These are phyloP conservation scores for Wickerhamomyces bisporus DNA, from an alignment of 805 yeast species.

Conservation along the genomic window DNA sequence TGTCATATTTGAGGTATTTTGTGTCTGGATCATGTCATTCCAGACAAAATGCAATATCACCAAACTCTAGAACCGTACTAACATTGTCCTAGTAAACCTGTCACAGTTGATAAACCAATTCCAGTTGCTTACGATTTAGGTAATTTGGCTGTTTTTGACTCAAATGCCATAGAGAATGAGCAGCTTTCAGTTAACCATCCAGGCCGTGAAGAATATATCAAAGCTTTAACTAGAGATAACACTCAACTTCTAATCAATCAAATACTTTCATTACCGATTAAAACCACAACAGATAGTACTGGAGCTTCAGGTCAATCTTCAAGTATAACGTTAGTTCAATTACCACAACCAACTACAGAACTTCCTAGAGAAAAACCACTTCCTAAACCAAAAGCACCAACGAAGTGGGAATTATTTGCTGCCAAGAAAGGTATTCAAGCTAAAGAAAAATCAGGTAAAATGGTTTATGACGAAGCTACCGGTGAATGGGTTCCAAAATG, in stretches of 20 bases:
- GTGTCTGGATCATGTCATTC: no score
- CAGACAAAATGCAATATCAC: no score
- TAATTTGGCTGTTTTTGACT: slow-evolving; percentile 82
- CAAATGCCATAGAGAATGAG: slow-evolving; percentile 72
- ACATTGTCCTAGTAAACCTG: slow-evolving; percentile 46
- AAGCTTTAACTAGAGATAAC: slow-evolving; percentile 77
- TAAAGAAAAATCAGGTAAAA: slow-evolving; percentile 84
- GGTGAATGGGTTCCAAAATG: slow-evolving; percentile 98
- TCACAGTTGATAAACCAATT: slow-evolving; percentile 84
- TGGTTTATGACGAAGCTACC: slow-evolving; percentile 81
- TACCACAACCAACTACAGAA: slow-evolving; percentile 78
- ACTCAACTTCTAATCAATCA: slow-evolving; percentile 90
- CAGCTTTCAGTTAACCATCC: slow-evolving; percentile 48
- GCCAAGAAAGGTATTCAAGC: slow-evolving; percentile 90
- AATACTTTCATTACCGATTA: slow-evolving; percentile 81
- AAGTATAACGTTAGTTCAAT: slow-evolving; percentile 72
- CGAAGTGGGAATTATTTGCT: slow-evolving; percentile 97
- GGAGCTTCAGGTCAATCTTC: slow-evolving; percentile 56
- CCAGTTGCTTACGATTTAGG: slow-evolving; percentile 90
- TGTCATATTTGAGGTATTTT: no score
- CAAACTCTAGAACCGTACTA: background rate
- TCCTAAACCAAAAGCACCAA: slow-evolving; percentile 87
- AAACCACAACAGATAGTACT: slow-evolving; percentile 73
- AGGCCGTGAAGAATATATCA: slow-evolving; percentile 59
- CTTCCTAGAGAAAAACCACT: slow-evolving; percentile 93